Percentiles rank a stretch among this genome's conserved stretches.
These are phyloP conservation scores for Starmerella davenportii DNA, from an alignment of 805 yeast species.

Conservation along the genomic window DNA sequence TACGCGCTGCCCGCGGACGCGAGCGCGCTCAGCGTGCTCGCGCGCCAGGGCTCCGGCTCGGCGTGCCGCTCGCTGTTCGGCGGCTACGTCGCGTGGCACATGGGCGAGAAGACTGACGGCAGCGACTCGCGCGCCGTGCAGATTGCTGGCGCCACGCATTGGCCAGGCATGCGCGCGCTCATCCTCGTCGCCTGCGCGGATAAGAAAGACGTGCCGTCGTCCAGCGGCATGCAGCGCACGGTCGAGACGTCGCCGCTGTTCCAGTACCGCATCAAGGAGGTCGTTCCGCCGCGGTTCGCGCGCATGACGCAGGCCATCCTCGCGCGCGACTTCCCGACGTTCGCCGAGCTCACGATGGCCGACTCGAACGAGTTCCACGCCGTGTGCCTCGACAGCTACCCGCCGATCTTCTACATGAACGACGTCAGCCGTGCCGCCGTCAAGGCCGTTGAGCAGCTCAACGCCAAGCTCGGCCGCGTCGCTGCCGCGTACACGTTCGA, in stretches of 20 bases:
- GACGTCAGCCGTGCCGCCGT: conserved; percentile 77
- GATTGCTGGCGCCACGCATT: conserved; percentile 64
- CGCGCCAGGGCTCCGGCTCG: conserved; percentile 96
- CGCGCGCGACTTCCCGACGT: conserved; percentile 54
- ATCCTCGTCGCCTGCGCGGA: conserved; percentile 82
- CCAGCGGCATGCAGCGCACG: conserved; percentile 92
- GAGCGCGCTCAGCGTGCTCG: conserved; percentile 78
- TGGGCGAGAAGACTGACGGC: conserved; percentile 68
- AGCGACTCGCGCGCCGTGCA: conserved; percentile 86
- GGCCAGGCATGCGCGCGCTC: conserved; percentile 89
- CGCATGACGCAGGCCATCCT: conserved; percentile 65
- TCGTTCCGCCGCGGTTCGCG: conserved; percentile 72
- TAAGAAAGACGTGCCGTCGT: conserved; percentile 87
- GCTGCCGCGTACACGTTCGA: conserved; percentile 95
- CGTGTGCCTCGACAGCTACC: conserved; percentile 85
- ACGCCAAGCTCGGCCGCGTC: conserved; percentile 39
- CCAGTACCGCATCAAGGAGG: conserved; percentile 53
- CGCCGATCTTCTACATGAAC: conserved; percentile 87
- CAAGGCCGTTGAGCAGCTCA: conserved; percentile 60
- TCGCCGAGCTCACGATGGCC: conserved; percentile 84
- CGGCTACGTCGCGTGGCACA: conserved; percentile 98
- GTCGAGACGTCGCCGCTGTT: conserved; percentile 79
- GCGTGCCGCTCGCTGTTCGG: conserved; percentile 96
- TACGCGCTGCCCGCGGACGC: conserved; percentile 70
- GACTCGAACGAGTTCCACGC: conserved; percentile 98